Evolutionary conservation across 192 early-diverging fungal genomes (phyloP).

Genomic region (Coemansia pectinata): DNA sequence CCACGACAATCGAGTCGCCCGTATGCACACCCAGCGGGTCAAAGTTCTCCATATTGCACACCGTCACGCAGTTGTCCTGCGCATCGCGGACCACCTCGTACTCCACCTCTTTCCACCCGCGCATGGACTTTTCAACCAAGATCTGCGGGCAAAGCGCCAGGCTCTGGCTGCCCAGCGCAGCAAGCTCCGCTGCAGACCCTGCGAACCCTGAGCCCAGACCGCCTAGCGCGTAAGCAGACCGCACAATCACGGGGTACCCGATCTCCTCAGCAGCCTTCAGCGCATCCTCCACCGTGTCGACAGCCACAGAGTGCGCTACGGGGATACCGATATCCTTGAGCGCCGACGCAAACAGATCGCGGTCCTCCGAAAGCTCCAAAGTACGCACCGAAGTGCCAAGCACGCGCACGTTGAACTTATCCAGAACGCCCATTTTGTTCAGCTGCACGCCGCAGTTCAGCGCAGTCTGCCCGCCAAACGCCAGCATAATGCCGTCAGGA

Average conservation of each 20-base stretch:
- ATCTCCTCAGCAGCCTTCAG: conserved; percentile 81
- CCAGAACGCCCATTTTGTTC: conserved; percentile 78
- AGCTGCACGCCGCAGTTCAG: conserved; percentile 94
- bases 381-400: conserved; percentile 95
- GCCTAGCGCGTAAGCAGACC: conserved; percentile 92
- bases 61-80: conserved; percentile 97
- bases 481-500: conserved; percentile 93
- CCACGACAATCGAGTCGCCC: conserved; percentile 98
- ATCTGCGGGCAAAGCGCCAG: conserved; percentile 89
- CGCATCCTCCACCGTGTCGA: conserved; percentile 84
- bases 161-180: conserved; percentile 78
- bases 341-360: conserved; percentile 93
- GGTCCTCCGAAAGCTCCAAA: conserved; percentile 88
- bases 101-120: conserved; percentile 99
- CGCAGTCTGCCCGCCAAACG: conserved; percentile 97
- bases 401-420: conserved; percentile 82
- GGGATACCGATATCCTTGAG: conserved; percentile 80
- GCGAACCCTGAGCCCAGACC: conserved; percentile 99
- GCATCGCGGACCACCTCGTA: conserved; percentile 98
- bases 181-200: conserved; percentile 69
- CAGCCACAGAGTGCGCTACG: conserved; percentile 87
- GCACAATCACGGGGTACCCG: conserved; percentile 92
- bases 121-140: conserved; percentile 93
- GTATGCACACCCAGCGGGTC: conserved; percentile 98
- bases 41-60: conserved; percentile 99